Conservation (phyloP, 352 stramenopile genomes). For the Phytophthora constricta region DNA sequence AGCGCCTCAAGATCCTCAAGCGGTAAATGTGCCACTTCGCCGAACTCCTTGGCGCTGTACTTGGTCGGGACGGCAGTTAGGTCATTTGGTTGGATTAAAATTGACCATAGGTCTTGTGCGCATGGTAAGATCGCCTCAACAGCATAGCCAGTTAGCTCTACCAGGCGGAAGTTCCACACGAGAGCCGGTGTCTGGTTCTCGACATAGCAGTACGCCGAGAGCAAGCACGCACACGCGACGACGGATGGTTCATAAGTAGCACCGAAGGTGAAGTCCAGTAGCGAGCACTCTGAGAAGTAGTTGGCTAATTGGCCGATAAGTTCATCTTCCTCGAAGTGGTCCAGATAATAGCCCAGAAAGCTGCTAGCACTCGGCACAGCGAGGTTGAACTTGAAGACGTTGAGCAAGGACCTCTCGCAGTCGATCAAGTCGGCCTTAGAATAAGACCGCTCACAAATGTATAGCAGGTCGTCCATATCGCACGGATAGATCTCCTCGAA, state of each 20-base stretch:
- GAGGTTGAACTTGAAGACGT: constrained; percentile 96
- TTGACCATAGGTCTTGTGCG: constrained; percentile 39
- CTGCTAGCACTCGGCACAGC: constrained; percentile 94
- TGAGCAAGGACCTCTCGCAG: constrained; percentile 96
- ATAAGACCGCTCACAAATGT: constrained; percentile 98
- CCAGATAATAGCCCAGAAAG: constrained; percentile 97
- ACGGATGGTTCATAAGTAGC: constrained; percentile 57
- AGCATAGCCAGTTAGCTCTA: constrained; percentile 56
- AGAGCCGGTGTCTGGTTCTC: constrained; percentile 49
- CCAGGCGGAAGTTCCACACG: constrained; percentile 53
- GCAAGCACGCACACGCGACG: constrained; percentile 54
- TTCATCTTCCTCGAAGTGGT: constrained; percentile 62
- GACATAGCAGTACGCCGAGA: constrained; percentile 57
- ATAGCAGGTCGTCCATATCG: constrained; percentile 97
- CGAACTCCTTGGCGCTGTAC: constrained; percentile 45
- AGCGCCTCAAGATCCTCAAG: constrained; percentile 42
- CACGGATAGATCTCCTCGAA: constrained; percentile 99
- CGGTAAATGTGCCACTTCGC: constrained; percentile 43
- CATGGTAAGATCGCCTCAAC: constrained; percentile 52
- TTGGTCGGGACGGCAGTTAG: constrained; percentile 54
- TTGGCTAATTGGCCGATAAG: constrained; percentile 49
- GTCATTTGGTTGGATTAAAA: constrained; percentile 44
- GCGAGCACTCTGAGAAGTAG: constrained; percentile 66
- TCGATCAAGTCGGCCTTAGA: constrained; percentile 72
- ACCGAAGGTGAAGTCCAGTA: constrained; percentile 63